Evolutionary conservation across 2,329 filamentous ascomycete species (phyloP).

Genomic region (Myriosclerotinia duriaeana): DNA sequence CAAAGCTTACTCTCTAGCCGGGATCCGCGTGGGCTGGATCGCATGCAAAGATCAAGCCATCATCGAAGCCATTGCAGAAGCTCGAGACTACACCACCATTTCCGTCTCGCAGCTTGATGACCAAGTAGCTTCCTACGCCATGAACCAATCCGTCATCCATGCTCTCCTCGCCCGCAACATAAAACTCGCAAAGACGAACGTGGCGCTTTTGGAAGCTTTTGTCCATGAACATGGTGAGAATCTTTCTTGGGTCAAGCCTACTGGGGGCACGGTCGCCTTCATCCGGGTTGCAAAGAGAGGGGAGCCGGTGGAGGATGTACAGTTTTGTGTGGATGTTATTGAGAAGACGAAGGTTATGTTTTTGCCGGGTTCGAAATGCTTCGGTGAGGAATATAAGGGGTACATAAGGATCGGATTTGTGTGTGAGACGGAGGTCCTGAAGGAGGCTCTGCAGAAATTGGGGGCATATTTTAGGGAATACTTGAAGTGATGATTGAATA

Average conservation of each 20-base stretch:
- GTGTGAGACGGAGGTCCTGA: constrained; percentile 66
- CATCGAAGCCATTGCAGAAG: constrained; percentile 61
- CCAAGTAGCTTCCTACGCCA: constrained; percentile 70
- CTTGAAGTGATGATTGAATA: constrained; percentile 17
- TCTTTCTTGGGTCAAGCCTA: constrained; percentile 71
- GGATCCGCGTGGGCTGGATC: constrained; percentile 81
- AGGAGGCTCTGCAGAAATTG: constrained; percentile 57
- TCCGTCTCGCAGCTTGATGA: constrained; percentile 83
- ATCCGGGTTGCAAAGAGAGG: constrained; percentile 58
- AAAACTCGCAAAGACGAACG: constrained; percentile 65
- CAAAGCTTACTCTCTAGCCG: constrained; percentile 81
- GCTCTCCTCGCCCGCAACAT: constrained; percentile 63
- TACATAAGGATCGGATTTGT: constrained; percentile 78
- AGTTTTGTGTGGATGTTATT: constrained; percentile 67
- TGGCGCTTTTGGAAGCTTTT: constrained; percentile 65
- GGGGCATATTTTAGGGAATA: constrained; percentile 34
- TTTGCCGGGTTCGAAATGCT: constrained; percentile 70
- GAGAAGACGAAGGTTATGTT: constrained; percentile 71
- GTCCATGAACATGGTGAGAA: constrained; percentile 57
- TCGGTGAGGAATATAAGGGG: constrained; percentile 71
- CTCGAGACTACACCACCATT: constrained; percentile 82
- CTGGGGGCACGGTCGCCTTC: constrained; percentile 78
- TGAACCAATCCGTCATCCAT: constrained; percentile 64
- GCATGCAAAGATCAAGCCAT: constrained; percentile 63
- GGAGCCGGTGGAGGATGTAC: constrained; percentile 65